A percentile compares a stretch with the other conserved stretches of the same genome.
phyloP scores from a whole-genome alignment of 2,329 filamentous ascomycete genomes.

The Pseudocercospora fijiensis region DNA sequence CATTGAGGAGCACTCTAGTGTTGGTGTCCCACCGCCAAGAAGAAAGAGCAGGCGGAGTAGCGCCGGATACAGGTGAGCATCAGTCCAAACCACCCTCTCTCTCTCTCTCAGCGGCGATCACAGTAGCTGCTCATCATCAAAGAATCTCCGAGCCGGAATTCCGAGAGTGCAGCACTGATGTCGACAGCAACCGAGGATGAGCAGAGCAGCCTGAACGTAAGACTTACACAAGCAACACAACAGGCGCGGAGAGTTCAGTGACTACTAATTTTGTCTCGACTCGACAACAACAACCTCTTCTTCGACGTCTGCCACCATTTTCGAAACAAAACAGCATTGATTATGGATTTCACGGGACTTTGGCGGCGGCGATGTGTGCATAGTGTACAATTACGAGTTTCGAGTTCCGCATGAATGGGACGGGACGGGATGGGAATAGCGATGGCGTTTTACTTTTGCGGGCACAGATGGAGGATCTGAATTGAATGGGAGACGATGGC shows the following conservation, averaged over 20 bases:
- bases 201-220: slow-evolving; percentile 4
- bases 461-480: slow-evolving; percentile 9
- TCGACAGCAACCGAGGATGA: slow-evolving; percentile 2
- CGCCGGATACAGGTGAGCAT: slow-evolving; percentile 50
- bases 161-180: slow-evolving; percentile 4
- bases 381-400: slow-evolving; percentile 14
- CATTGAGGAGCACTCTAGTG: slow-evolving; percentile 55
- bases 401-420: slow-evolving; percentile 11
- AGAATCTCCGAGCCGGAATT: background rate
- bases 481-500: background rate
- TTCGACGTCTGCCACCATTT: background rate
- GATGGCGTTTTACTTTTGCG: slow-evolving; percentile 16
- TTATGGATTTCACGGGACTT: background rate
- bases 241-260: slow-evolving; percentile 25
- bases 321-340: slow-evolving; percentile 1
- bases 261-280: slow-evolving; percentile 12
- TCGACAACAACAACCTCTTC: background rate
- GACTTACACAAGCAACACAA: slow-evolving; percentile 19
- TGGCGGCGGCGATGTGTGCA: background rate
- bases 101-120: background rate
- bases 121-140: slow-evolving; percentile 3
- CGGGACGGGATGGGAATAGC: slow-evolving; percentile 9
- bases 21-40: slow-evolving; percentile 40
- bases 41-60: slow-evolving; percentile 41
- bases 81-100: background rate